Percentiles rank a stretch among this genome's conserved stretches.
Conservation (phyloP, 1,284 basidiomycete species). For the Anthracocystis setariae region DNA sequence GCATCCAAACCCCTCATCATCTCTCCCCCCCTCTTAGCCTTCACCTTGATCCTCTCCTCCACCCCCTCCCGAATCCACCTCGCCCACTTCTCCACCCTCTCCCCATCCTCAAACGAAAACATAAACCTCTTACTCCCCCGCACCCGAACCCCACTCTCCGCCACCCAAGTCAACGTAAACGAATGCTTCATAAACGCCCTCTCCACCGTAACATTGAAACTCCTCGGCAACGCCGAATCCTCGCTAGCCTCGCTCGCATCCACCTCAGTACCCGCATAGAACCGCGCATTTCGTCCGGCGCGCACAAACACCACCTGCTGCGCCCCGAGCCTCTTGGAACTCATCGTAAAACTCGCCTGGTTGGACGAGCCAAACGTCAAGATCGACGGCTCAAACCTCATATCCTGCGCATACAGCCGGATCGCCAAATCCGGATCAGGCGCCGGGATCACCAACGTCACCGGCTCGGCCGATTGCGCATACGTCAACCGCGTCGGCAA, state of each 20-base stretch:
- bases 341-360: slow-evolving; percentile 57
- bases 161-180: slow-evolving; percentile 40
- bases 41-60: slow-evolving; percentile 14
- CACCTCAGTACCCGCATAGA: slow-evolving; percentile 43
- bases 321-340: slow-evolving; percentile 50
- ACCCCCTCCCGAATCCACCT: slow-evolving; percentile 9
- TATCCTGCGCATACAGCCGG: slow-evolving; percentile 58
- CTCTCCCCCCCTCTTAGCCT: slow-evolving; percentile 4
- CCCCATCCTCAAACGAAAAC: slow-evolving; percentile 53
- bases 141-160: neutral
- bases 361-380: slow-evolving; percentile 51
- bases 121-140: slow-evolving; percentile 40
- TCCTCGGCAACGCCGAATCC: slow-evolving; percentile 39
- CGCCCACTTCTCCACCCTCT: slow-evolving; percentile 26
- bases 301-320: slow-evolving; percentile 60
- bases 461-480: slow-evolving; percentile 55
- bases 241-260: slow-evolving; percentile 9
- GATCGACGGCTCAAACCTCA: slow-evolving; percentile 60
- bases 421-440: slow-evolving; percentile 62
- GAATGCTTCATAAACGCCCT: slow-evolving; percentile 57
- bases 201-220: slow-evolving; percentile 51
- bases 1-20: slow-evolving; percentile 22
- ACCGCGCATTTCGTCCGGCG: slow-evolving; percentile 52
- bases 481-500: slow-evolving; percentile 52
- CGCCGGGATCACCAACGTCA: slow-evolving; percentile 56